Base-by-base conservation (phyloP, 805 yeast genomes). In the Suhomyces emberorum region DNA sequence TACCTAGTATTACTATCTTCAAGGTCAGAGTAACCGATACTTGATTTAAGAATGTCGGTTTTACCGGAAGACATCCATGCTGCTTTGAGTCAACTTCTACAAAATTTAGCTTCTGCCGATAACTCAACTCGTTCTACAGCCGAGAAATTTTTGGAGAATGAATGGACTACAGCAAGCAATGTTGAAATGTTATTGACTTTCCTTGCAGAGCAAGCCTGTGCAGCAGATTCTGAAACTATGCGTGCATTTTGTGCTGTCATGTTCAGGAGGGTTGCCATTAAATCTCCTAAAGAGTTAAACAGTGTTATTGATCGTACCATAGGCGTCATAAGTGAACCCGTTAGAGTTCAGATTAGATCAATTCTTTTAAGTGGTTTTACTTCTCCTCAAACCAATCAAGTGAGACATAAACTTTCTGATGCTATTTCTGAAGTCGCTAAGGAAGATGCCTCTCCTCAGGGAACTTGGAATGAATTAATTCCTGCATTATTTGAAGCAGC, bases 391-490 rank as follows among this genome's bases (percentile, higher is more conserved):
- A 66, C 83, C n/a, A 78, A 77, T 43, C 77, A 76, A 44, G 88
- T 88, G 21, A 80, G 97, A 56, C 96, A 91, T 60, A 93, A 91
- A 55, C 67, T 93, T 32, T 81, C 96, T 2, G 98, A 93, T 67
- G 95, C 95, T 7, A 83, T 93, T 32, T 86, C 97, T 1, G 98
- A 89, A 61, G 77, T 91, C 30, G 95, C 96, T 2, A 80, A 81
- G 51, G 74, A 69, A 31, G 83, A 79, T 40, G 81, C 76, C 10
- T 51, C 65, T 3, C 70, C 65, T 14, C 69, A 68, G 15, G 72
- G 71, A 4, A 59, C 69, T 4, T 91, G 98, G 98, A 77, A 81
- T 11, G 89, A 86, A 28, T 73, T 84, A 32, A 63, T 88, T 25
- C 88, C 85, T 35, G 79, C 88, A 0, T 67, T 91, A 26, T 76